These are phyloP conservation scores for Fusarium redolens DNA, from an alignment of 2,329 filamentous ascomycete genomes.

Conservation along the genomic window DNA sequence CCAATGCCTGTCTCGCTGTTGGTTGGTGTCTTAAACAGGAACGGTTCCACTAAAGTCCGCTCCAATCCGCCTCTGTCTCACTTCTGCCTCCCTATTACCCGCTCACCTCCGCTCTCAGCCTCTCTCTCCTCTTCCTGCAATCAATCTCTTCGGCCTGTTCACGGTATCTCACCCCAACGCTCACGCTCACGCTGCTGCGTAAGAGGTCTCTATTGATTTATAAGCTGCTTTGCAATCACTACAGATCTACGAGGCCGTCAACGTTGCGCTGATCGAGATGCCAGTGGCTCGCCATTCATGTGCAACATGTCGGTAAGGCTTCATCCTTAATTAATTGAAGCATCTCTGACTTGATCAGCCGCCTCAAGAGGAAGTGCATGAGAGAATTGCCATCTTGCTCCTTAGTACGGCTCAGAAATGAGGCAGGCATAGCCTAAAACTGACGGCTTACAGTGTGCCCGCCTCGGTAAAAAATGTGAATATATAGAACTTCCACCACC, in stretches of 20 bases:
- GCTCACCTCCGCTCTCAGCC: neutral
- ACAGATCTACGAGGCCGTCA: neutral
- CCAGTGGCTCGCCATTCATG: constrained; percentile 1
- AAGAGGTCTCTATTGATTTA: neutral
- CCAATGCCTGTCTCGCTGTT: neutral
- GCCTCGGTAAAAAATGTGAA: constrained; percentile 5
- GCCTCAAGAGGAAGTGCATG: constrained; percentile 10
- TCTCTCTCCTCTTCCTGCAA: neutral
- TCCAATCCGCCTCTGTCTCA: neutral
- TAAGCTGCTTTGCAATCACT: neutral
- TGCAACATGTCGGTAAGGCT: neutral
- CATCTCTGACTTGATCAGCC: neutral
- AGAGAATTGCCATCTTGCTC: constrained; percentile 3
- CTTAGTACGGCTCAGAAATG: neutral
- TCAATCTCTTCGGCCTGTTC: neutral
- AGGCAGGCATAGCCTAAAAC: neutral
- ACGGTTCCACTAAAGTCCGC: constrained; percentile 3
- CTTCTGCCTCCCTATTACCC: neutral
- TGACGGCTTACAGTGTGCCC: neutral
- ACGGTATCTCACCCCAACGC: neutral
- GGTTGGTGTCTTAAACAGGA: neutral
- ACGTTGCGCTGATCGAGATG: neutral
- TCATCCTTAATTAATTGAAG: neutral
- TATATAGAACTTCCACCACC: neutral
- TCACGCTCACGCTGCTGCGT: neutral